A percentile compares a stretch with the other conserved stretches of the same genome.
These are phyloP conservation scores for Saturnispora halmiae DNA, from an alignment of 805 yeast genomes.

Conservation along the genomic window DNA sequence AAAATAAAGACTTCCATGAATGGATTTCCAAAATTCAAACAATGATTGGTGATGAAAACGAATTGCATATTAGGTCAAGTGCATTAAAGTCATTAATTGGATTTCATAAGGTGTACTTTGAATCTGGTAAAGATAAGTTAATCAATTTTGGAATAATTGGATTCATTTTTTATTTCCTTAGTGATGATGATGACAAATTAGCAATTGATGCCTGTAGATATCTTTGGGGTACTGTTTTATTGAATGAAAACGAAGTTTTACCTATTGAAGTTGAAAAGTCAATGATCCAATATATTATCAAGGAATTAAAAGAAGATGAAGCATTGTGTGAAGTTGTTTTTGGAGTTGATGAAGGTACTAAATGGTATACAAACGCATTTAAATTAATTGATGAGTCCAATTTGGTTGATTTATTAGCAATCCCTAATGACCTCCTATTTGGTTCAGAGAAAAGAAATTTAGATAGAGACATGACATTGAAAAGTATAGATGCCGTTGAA, in stretches of 20 bases:
- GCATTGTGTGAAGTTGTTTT: not conserved
- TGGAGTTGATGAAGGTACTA: constrained; percentile 1
- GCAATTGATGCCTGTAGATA: constrained; percentile 39
- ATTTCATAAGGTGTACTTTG: constrained; percentile 17
- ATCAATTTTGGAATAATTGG: constrained; percentile 9
- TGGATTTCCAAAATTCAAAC: constrained; percentile 26
- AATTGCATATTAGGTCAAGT: constrained; percentile 38
- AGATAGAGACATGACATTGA: constrained; percentile 42
- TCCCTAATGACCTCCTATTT: constrained; percentile 37
- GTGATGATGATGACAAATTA: constrained; percentile 62
- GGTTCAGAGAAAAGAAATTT: constrained; percentile 60
- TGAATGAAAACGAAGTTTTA: constrained; percentile 16
- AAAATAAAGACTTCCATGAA: constrained; percentile 14
- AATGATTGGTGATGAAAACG: constrained; percentile 34
- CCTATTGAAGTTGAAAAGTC: constrained; percentile 28
- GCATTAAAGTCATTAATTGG: constrained; percentile 36
- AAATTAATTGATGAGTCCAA: constrained; percentile 8
- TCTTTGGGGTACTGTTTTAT: constrained; percentile 27
- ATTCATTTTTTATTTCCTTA: constrained; percentile 30
- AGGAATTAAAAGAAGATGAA: not conserved
- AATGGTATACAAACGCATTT: constrained; percentile 4
- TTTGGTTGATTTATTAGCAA: constrained; percentile 11
- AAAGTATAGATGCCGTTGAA: constrained; percentile 7
- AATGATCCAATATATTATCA: constrained; percentile 16
- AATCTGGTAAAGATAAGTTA: not conserved